Evolutionary conservation across 768 basidiomycete genomes (phyloP), one percentile per base, ranked within the genome.

Genomic region (Naematelia aurantialba): DNA sequence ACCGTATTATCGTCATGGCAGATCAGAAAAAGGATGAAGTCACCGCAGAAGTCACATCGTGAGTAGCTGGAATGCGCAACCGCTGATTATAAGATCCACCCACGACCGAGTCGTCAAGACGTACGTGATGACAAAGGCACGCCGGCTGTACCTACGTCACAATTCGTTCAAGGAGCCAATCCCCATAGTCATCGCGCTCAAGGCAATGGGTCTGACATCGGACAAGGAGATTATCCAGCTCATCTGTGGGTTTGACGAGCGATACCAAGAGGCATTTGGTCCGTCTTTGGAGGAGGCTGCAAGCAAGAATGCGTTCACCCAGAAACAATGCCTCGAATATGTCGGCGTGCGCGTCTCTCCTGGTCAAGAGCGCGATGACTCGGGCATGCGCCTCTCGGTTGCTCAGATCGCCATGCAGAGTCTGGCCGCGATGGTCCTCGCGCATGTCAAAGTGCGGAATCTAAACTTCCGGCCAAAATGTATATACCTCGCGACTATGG

Each of bases 151-250:
- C 76, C 86, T 99, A 52, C 88, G 91, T 19, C 96, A 99, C 79
- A 99, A 99, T 78, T 96, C 91, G 52, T 87, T 96, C 60, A 88
- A 91, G 65, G 96, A 99, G 79, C 92, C 93, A 73, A 89, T 99
- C 25, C 94, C 96, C 3, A 91, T 99, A 56, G 92, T 85, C 45
- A 86, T 99, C 72, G 93, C 91, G 10, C 85, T 99, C 67, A 98
- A 97, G 78, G 96, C 96, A 5, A 85, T 99, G 46, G 92, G 94
- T 2, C 85, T 96, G 63, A 90, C 93, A 67, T 92, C 96, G 1
- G 94, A 98, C 80, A 97, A 96, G 78, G 96, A 99, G 74, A 94
- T 98, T 46, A 84, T 98, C 24, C 83, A 97, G 22, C 83, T 97
- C 54, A 92, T 91, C 5, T 91, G 93, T 45, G 96, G 96, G 4